Evolutionary conservation across 257 asterid genomes (phyloP), one percentile per base, ranked within the genome.

Genomic region (Echites panduratus): DNA sequence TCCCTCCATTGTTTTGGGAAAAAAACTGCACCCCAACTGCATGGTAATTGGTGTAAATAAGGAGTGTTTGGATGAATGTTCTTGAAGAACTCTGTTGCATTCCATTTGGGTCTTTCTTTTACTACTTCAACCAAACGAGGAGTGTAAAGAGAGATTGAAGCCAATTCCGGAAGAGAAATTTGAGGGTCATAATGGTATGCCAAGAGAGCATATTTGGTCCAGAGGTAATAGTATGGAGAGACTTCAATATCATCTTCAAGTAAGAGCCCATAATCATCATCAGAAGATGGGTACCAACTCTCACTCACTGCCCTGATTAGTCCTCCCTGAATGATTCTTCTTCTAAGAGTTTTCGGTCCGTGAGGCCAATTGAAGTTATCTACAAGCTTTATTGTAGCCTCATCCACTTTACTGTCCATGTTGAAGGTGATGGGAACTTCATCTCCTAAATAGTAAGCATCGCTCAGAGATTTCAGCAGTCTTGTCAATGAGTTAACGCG

Each of bases 1-100:
- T 94, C 99, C 27, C 92, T 81, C 99, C 99, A 94, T 0, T 94
- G 99, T 24, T 91, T 94, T 0, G 99, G 99, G 80, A 94, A 86
- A 77, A 94, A 94, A 0, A 90, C 92, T 0, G 99, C 98, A 0
- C 99, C 99, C 99, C 99, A 94, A 52, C 95, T 86, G 77, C 98
- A 94, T 5, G 99, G 99, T 13, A 94, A 79, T 54, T 94, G 99
- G 76, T 94, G 99, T 52, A 94, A 96, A 66, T 94, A 94, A 1
- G 99, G 99, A 0, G 97, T 94, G 89, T 94, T 88, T 45, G 98
- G 97, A 71, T 91, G 99, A 27, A 91, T 82, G 24, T 72, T 72
- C 44, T 83, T 83, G 89, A 94, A 94, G 78, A 80, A 91, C 54
- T 86, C 89, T 0, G 97, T 89, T 1, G 97, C 89, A 22, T 94